Evolutionary conservation across 2,329 filamentous ascomycete species (phyloP), one percentile per base, ranked within the genome.

Genomic region (Aurifilum marmelostoma): DNA sequence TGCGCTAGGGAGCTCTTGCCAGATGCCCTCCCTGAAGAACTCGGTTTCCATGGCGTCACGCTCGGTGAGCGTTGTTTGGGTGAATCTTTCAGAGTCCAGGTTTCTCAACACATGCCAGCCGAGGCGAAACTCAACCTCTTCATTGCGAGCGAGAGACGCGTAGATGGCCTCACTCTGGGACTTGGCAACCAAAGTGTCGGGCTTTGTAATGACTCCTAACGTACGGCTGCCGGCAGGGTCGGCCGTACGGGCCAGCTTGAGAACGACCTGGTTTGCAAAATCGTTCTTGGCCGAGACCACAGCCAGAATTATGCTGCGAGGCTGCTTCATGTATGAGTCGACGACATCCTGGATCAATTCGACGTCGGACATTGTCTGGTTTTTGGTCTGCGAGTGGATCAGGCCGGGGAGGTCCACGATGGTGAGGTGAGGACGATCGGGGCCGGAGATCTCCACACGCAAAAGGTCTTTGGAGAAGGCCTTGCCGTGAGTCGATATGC

Each of bases 271-370:
- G 65, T 86, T 84, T 37, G 84, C 83, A 66, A 81, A 82, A 67
- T 89, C 84, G 43, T 81, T 81, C 43, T 82, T 83, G 0, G 83
- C 84, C 0, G 80, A 81, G 1, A 87, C 76, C 0, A 86, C 81
- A 1, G 85, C 83, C 0, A 89, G 78, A 3, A 88, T 86, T 67
- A 89, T 86, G 71, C 81, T 88, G 5, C 85, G 76, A 8, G 77
- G 73, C 27, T 84, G 79, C 21, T 75, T 74, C 79, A 90, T 88
- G 73, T 90, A 90, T 0, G 12, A 87, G 73, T 0, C 80, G 74
- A 47, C 78, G 72, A 24, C 86, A 80, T 3, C 82, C 80, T 47
- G 43, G 21, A 74, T 74, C 2, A 80, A 77, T 69, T 84, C 79
- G 18, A 80, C 74, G 67, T 81, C 81, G 32, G 78, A 80, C 32